Evolutionary conservation across 495 filamentous ascomycete genomes (phyloP).

Genomic region (Neurospora sp.): DNA sequence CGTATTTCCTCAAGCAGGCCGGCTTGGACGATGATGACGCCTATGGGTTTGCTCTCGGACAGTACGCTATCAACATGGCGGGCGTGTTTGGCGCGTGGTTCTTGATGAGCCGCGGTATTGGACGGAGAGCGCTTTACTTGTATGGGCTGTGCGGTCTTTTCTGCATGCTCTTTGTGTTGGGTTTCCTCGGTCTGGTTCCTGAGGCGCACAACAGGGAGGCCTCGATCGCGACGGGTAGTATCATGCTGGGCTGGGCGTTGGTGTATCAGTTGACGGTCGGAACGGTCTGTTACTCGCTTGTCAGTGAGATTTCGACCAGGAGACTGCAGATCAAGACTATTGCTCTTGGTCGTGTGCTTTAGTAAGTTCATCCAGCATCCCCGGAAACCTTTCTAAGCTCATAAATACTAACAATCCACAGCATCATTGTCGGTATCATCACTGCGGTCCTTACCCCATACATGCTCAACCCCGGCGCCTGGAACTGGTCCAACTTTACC

Average conservation of each 20-base stretch:
- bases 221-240: conserved; percentile 56
- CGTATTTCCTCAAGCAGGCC: conserved; percentile 66
- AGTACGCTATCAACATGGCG: conserved; percentile 65
- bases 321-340: conserved; percentile 69
- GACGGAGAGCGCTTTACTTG: conserved; percentile 62
- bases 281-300: conserved; percentile 69
- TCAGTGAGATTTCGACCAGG: conserved; percentile 62
- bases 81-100: conserved; percentile 67
- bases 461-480: conserved; percentile 64
- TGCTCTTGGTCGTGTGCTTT: conserved; percentile 54
- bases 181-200: conserved; percentile 59
- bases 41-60: conserved; percentile 62
- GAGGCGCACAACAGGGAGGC: conserved; percentile 40
- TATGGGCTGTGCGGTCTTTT: conserved; percentile 57
- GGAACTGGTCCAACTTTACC: conserved; percentile 68
- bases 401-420: conserved; percentile 16
- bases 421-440: conserved; percentile 59
- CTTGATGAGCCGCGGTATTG: conserved; percentile 57
- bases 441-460: conserved; percentile 62
- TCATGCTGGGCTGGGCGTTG: conserved; percentile 64
- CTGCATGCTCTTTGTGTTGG: conserved; percentile 59
- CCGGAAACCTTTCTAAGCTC: neutral
- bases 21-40: conserved; percentile 49
- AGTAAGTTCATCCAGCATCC: conserved; percentile 32
- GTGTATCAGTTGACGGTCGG: conserved; percentile 70